Conservation (phyloP, 495 filamentous ascomycete species). For the Penicillium longicatenatum region DNA sequence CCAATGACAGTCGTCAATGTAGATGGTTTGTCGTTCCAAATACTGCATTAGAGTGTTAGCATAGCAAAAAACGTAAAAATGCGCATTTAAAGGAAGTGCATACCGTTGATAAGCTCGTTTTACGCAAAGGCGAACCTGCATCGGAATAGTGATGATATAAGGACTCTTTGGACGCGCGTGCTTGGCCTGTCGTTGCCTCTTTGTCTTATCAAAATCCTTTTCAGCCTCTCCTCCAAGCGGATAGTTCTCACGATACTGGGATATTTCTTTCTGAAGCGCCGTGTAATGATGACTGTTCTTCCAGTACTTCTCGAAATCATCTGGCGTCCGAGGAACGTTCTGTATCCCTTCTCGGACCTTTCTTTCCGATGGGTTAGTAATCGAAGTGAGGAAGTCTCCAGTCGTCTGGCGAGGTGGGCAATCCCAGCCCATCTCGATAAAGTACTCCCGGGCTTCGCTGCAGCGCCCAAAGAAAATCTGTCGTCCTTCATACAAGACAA, state of each 20-base stretch:
- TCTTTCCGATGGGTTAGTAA: conserved; percentile 73
- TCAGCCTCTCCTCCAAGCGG: conserved; percentile 66
- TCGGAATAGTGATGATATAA: conserved; percentile 70
- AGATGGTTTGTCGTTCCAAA: conserved; percentile 75
- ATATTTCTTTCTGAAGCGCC: conserved; percentile 68
- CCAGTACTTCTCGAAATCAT: conserved; percentile 77
- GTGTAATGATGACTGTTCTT: conserved; percentile 67
- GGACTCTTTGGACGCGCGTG: conserved; percentile 64
- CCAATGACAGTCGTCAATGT: conserved; percentile 76
- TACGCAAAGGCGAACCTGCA: conserved; percentile 75
- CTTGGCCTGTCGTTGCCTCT: conserved; percentile 56
- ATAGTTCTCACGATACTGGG: conserved; percentile 63
- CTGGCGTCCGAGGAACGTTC: conserved; percentile 69
- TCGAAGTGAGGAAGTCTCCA: conserved; percentile 78
- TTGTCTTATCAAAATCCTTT: conserved; percentile 68
- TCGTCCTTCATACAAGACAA: conserved; percentile 63
- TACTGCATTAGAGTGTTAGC: conserved; percentile 23
- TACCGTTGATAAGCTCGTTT: conserved; percentile 54
- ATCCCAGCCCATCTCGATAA: conserved; percentile 67
- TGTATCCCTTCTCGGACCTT: conserved; percentile 65
- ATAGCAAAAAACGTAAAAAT: not conserved
- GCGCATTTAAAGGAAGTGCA: not conserved
- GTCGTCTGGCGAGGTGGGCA: conserved; percentile 73
- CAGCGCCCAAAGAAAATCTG: conserved; percentile 70
- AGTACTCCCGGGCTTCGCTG: conserved; percentile 60